Conservation (phyloP, 352 stramenopile species). For the Globisporangium lucens region DNA sequence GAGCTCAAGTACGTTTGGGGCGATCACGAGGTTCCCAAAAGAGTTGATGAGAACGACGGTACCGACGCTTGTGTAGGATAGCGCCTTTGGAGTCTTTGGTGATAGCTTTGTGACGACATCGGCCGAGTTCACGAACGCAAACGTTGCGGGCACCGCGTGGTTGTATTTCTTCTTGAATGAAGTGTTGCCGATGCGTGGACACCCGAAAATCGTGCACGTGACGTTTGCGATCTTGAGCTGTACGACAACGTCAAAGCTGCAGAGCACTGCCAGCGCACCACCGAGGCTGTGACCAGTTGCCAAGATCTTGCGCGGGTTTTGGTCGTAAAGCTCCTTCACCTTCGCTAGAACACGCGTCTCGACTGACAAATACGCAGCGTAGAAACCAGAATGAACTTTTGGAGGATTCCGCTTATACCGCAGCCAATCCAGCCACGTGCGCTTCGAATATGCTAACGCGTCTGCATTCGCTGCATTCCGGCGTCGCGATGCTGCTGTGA, state of each 20-base stretch:
- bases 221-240: slow-evolving; percentile 30
- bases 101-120: slow-evolving; percentile 43
- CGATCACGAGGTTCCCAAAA: slow-evolving; percentile 45
- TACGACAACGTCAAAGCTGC: slow-evolving; percentile 34
- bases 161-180: slow-evolving; percentile 40
- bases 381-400: slow-evolving; percentile 45
- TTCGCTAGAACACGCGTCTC: slow-evolving; percentile 25
- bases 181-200: slow-evolving; percentile 35
- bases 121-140: slow-evolving; percentile 39
- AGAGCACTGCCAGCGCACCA: slow-evolving; percentile 37
- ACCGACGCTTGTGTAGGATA: slow-evolving; percentile 38
- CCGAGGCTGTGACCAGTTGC: slow-evolving; percentile 43
- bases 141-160: slow-evolving; percentile 29
- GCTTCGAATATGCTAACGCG: not conserved
- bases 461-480: not conserved
- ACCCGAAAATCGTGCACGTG: slow-evolving; percentile 41
- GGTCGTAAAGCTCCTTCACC: slow-evolving; percentile 21
- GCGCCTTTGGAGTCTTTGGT: slow-evolving; percentile 34
- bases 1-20: slow-evolving; percentile 38
- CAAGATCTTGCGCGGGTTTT: slow-evolving; percentile 24
- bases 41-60: slow-evolving; percentile 34
- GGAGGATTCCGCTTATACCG: slow-evolving; percentile 32
- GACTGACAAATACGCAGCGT: slow-evolving; percentile 34
- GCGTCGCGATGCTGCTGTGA: not conserved
- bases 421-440: slow-evolving; percentile 26